Evolutionary conservation across 768 basidiomycete genomes (phyloP).

Genomic region (Hirschioporus abietinus): DNA sequence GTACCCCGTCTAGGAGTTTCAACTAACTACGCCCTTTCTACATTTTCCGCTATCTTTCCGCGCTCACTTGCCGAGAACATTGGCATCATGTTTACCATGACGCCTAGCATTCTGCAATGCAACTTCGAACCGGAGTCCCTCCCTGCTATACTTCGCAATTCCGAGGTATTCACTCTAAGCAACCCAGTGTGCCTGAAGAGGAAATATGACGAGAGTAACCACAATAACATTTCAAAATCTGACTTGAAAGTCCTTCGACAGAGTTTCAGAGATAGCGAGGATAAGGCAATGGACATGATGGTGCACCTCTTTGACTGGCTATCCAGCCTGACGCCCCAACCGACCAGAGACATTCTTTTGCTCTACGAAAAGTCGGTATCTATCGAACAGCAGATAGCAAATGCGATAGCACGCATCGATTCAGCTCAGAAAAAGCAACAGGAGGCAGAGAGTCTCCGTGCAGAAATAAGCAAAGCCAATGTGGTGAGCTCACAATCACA

Average conservation of each 20-base stretch:
- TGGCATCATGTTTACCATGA: constrained; percentile 22
- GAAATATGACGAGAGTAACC: constrained; percentile 4
- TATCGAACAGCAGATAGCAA: too few relatives aligned
- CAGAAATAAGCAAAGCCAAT: too few relatives aligned
- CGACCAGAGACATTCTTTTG: too few relatives aligned
- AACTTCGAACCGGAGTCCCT: constrained; percentile 18
- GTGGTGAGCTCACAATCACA: too few relatives aligned
- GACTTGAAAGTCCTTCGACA: neutral
- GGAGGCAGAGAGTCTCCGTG: too few relatives aligned
- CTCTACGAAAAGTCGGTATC: too few relatives aligned
- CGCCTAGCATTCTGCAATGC: constrained; percentile 13
- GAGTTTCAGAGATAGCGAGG: neutral
- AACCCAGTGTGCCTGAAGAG: constrained; percentile 6
- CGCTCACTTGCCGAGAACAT: constrained; percentile 21
- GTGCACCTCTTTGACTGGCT: neutral
- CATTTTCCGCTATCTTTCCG: constrained; percentile 23
- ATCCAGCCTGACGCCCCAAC: too few relatives aligned
- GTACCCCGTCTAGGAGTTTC: constrained; percentile 18
- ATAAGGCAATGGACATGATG: neutral
- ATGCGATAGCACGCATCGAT: too few relatives aligned
- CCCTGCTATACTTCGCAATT: constrained; percentile 13
- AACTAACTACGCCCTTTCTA: constrained; percentile 24
- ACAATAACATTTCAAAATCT: neutral
- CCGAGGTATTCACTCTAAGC: neutral
- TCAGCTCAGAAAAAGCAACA: too few relatives aligned